phyloP scores from a whole-genome alignment of 805 yeast species.

The Candida boleticola region DNA sequence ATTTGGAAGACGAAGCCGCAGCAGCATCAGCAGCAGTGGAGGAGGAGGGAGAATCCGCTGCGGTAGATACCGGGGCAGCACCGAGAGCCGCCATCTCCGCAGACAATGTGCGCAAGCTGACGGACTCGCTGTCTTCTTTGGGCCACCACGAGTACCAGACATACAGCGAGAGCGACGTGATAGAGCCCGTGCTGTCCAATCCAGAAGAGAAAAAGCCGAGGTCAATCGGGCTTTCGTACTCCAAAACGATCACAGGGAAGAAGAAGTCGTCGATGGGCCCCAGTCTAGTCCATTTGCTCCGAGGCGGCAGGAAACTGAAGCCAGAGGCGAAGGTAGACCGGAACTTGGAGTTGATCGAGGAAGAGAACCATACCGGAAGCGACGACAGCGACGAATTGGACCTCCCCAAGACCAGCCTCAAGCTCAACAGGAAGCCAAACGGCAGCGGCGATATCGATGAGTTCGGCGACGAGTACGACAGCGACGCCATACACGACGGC shows the following conservation, averaged over 20 bases:
- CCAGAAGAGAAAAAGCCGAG: background rate
- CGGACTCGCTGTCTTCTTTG: too few relatives aligned
- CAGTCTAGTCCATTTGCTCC: background rate
- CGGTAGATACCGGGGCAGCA: too few relatives aligned
- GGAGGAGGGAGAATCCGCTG: too few relatives aligned
- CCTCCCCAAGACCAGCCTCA: background rate
- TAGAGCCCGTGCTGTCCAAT: too few relatives aligned
- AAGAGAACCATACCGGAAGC: constrained; percentile 11
- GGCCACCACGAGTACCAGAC: too few relatives aligned
- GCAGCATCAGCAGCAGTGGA: too few relatives aligned
- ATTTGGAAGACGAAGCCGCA: background rate
- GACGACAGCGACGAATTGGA: constrained; percentile 11
- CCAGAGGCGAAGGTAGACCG: constrained; percentile 5
- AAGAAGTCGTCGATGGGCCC: background rate
- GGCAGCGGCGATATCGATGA: constrained; percentile 6
- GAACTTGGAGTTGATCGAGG: constrained; percentile 18
- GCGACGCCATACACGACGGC: background rate
- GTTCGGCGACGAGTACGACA: constrained; percentile 13
- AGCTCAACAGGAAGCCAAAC: background rate
- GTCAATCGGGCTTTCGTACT: constrained; percentile 7
- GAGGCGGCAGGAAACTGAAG: background rate
- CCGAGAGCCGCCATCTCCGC: too few relatives aligned
- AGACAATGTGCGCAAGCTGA: too few relatives aligned
- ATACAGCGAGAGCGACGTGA: too few relatives aligned
- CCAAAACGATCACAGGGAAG: constrained; percentile 12